phyloP scores from a whole-genome alignment of 2,329 filamentous ascomycete species.

The Gyromitra esculenta region DNA sequence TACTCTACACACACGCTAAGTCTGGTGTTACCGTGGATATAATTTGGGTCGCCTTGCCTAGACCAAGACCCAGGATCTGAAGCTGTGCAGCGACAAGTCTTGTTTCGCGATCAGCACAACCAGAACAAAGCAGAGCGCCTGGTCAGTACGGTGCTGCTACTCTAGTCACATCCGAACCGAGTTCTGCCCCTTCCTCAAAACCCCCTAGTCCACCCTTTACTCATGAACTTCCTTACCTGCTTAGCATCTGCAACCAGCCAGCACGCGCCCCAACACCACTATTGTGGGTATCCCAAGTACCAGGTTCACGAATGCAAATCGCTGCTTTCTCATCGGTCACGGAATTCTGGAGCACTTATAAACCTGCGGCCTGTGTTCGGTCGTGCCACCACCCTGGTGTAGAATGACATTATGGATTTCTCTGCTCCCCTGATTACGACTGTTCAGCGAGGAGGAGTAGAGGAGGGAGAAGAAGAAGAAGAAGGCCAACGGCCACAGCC shows the following conservation, averaged over 20 bases:
- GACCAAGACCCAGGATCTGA: constrained; percentile 9
- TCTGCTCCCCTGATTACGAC: background rate
- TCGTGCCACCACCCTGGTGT: constrained; percentile 1
- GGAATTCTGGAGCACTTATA: constrained; percentile 10
- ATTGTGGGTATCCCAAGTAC: constrained; percentile 25
- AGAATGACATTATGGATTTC: constrained; percentile 33
- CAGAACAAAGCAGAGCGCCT: constrained; percentile 1
- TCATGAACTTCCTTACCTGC: constrained; percentile 26
- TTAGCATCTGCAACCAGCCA: constrained; percentile 1
- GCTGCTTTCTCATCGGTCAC: background rate
- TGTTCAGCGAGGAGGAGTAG: constrained; percentile 1
- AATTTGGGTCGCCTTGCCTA: background rate
- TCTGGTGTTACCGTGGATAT: background rate
- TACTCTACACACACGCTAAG: background rate
- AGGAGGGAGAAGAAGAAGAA: background rate
- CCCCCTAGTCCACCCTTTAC: constrained; percentile 2
- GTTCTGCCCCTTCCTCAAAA: constrained; percentile 13
- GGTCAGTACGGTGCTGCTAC: background rate
- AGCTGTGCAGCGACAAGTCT: constrained; percentile 17
- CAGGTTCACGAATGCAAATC: constrained; percentile 21
- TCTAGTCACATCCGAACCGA: background rate
- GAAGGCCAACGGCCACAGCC: background rate
- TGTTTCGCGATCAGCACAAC: background rate
- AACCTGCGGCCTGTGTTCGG: constrained; percentile 1
- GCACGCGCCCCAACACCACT: constrained; percentile 8